These are phyloP conservation scores for Saururus chinensis DNA, from an alignment of 164 flowering plant genomes.

Conservation along the genomic window DNA sequence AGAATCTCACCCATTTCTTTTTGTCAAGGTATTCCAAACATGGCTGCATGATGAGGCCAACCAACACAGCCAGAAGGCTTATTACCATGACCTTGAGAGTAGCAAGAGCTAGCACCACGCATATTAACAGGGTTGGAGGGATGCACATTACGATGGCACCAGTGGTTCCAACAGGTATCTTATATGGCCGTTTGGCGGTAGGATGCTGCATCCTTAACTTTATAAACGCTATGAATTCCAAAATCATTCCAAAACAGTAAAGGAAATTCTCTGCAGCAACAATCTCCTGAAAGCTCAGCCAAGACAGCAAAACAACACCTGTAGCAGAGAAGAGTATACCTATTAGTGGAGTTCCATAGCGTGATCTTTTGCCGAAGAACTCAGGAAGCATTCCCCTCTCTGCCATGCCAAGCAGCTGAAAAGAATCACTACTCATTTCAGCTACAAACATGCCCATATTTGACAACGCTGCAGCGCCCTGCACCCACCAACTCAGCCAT, in stretches of 20 bases:
- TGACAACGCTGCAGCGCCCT: not conserved
- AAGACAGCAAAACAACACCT: not conserved
- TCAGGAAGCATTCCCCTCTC: not conserved
- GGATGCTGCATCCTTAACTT: not conserved
- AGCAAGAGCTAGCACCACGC: constrained; percentile 3
- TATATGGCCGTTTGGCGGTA: constrained; percentile 1
- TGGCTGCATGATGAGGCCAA: constrained; percentile 1
- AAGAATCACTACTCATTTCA: not conserved
- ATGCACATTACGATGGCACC: constrained; percentile 1
- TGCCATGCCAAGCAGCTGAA: not conserved
- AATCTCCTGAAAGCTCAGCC: not conserved
- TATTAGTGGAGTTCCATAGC: not conserved
- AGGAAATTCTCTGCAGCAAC: not conserved
- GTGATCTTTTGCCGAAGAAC: not conserved
- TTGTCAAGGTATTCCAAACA: not conserved
- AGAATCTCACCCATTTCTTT: constrained; percentile 3
- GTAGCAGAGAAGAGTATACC: not conserved
- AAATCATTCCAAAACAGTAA: constrained; percentile 4
- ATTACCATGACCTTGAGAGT: constrained; percentile 2
- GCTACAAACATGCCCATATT: not conserved
- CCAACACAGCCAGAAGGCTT: constrained; percentile 2
- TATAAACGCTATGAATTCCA: constrained; percentile 1
- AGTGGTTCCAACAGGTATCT: constrained; percentile 2
- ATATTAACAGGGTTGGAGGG: constrained; percentile 3
- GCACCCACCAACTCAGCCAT: not conserved